These are phyloP conservation scores for Prunus mume DNA, from an alignment of 306 rosid genomes.

Conservation along the genomic window DNA sequence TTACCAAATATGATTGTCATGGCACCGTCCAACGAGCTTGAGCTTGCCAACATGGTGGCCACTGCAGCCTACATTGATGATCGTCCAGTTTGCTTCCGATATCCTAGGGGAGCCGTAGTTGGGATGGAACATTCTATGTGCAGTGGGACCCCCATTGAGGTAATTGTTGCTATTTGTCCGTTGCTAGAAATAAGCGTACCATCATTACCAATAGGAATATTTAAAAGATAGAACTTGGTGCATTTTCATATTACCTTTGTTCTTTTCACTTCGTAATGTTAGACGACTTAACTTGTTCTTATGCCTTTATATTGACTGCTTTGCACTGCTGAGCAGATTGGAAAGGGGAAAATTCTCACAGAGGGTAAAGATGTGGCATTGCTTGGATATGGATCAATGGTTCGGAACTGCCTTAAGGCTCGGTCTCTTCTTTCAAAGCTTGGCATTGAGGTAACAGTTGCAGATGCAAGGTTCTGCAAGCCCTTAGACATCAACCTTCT, in stretches of 20 bases:
- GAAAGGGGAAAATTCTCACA: constrained; percentile 70
- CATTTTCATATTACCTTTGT: not conserved
- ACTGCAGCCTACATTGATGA: constrained; percentile 67
- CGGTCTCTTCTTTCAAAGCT: constrained; percentile 72
- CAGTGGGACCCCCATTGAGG: constrained; percentile 72
- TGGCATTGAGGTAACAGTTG: constrained; percentile 87
- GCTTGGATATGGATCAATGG: constrained; percentile 96
- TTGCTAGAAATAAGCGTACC: constrained; percentile 14
- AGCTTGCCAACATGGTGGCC: constrained; percentile 86
- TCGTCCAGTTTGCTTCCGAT: constrained; percentile 83
- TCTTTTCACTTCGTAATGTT: no score
- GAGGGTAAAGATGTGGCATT: constrained; percentile 87
- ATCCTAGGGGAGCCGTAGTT: constrained; percentile 76
- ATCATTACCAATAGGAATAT: not conserved
- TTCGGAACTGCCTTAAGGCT: constrained; percentile 86
- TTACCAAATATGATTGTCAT: constrained; percentile 95
- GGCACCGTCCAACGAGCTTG: constrained; percentile 87
- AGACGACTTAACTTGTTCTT: not conserved
- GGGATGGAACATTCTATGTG: constrained; percentile 29
- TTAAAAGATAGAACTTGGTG: not conserved
- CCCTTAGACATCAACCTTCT: constrained; percentile 86
- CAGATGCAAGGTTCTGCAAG: constrained; percentile 97
- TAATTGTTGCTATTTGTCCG: constrained; percentile 24
- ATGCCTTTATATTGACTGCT: constrained; percentile 7
- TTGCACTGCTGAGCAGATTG: constrained; percentile 51